Base-by-base conservation (phyloP, 176 grass and related monocot genomes). In the Chrysopogon serrulatus region DNA sequence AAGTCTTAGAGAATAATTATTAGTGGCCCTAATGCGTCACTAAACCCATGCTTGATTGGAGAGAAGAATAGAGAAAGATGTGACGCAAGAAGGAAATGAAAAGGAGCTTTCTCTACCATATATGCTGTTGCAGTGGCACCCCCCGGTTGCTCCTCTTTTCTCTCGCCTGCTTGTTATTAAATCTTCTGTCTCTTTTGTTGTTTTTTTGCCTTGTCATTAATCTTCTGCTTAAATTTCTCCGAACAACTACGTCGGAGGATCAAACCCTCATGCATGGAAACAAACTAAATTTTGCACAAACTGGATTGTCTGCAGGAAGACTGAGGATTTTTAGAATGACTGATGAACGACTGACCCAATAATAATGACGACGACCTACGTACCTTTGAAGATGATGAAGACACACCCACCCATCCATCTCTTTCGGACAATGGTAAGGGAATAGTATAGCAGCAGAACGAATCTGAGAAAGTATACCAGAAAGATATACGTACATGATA, bases 31-130 rank as follows among this genome's bases (percentile, higher is more conserved):
- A 89, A 76, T 33, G 74, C 44, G 62, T 45, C 83, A 72, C 71
- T 82, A 82, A 72, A 56, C 75, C 59, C 49, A 16, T 42, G 53
- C 83, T 77, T 77, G 71, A 82, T 85, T 90, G 83, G 53, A 26
- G 4, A 1, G 11, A 62, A 36, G 41, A 47, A 23, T 35, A 17
- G 8, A 56, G 35, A 12, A 12, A 80, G 63, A 90, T 23, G 23
- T 48, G 83, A 82, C 71, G 76, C 64, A 64, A 85, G 10, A 40
- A 63, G 33, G 21, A 15, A 59, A 10, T 16, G 65, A 44, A 83
- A 65, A 19, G 6, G 33, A 77, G 10, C 63, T 49, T 81, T 71
- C 14, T 1, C 39, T 71, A 10, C 59, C 30, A 24, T 37, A 37
- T n/a, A 56, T 56, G 51, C 18, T 54, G 19, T 10, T 51, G 80